Percentiles rank a stretch among this genome's conserved stretches.
Conservation (phyloP, 2,329 filamentous ascomycete species). For the Colletotrichum viniferum region DNA sequence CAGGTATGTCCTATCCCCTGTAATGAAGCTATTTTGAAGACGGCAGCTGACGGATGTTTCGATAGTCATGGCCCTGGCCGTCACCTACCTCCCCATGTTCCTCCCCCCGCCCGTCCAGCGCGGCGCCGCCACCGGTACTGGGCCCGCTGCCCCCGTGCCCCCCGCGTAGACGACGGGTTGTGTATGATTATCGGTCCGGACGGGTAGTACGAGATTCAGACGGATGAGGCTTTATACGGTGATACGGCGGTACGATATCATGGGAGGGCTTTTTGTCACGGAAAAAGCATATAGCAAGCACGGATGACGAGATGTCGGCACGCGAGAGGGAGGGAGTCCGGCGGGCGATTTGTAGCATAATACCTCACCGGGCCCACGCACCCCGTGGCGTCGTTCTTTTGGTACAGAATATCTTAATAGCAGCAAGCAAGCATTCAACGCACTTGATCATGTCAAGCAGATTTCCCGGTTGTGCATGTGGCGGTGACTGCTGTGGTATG, state of each 20-base stretch:
- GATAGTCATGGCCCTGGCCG: conserved; percentile 63
- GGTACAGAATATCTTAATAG: neutral
- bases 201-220: neutral
- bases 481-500: neutral
- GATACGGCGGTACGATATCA: neutral
- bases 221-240: neutral
- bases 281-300: neutral
- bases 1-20: too few relatives aligned
- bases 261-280: neutral
- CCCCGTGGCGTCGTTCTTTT: neutral
- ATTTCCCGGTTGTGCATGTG: neutral
- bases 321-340: neutral
- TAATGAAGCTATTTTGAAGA: too few relatives aligned
- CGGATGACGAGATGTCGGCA: neutral
- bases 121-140: conserved; percentile 35
- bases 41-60: too few relatives aligned
- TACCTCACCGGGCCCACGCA: neutral
- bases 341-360: conserved; percentile 1
- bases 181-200: neutral
- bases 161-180: conserved; percentile 19
- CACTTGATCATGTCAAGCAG: fast-evolving
- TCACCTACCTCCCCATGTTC: conserved; percentile 57
- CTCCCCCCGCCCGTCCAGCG: conserved; percentile 41
- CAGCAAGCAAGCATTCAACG: neutral
- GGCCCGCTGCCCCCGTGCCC: conserved; percentile 31